A percentile compares a stretch with the other conserved stretches of the same genome.
phyloP scores from a whole-genome alignment of 805 yeast genomes.

The Zygoascus ofunaensis region DNA sequence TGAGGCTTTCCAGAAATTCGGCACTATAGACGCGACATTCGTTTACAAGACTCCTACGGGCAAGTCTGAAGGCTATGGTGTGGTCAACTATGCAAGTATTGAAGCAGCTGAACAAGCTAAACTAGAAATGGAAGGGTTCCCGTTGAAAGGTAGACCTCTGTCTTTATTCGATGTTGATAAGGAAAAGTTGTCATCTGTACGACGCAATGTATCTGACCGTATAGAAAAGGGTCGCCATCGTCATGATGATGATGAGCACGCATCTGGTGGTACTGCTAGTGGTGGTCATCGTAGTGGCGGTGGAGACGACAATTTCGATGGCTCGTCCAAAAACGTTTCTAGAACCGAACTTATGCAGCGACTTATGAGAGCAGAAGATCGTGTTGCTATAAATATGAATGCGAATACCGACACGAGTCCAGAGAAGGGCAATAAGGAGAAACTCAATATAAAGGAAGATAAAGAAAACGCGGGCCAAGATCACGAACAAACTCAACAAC shows the following conservation, averaged over 20 bases:
- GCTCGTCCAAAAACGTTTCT: conserved; percentile 18
- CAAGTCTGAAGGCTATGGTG: not conserved
- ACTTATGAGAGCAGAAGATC: conserved; percentile 26
- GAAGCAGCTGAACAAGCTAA: conserved; percentile 21
- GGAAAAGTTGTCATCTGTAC: not conserved
- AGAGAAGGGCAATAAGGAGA: no score
- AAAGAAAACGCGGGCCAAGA: not conserved
- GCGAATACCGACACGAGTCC: not conserved
- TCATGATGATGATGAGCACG: not conserved
- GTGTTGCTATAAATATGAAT: conserved; percentile 2
- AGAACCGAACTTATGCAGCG: conserved; percentile 25
- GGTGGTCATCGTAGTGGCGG: not conserved
- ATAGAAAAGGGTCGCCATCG: not conserved
- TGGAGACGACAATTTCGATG: conserved; percentile 1
- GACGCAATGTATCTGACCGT: not conserved
- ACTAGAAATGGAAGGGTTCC: conserved; percentile 24
- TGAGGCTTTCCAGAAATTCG: conserved; percentile 56
- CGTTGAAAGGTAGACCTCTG: conserved; percentile 23
- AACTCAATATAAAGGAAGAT: not conserved
- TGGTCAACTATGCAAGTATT: conserved; percentile 8
- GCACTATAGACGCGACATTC: conserved; percentile 71
- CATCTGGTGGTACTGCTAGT: not conserved
- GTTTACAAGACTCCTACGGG: conserved; percentile 62
- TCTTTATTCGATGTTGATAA: conserved; percentile 5
- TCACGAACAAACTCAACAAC: not conserved